Evolutionary conservation across 73 alveolate genomes (phyloP).

Genomic region (Paramecium octaurelia): DNA sequence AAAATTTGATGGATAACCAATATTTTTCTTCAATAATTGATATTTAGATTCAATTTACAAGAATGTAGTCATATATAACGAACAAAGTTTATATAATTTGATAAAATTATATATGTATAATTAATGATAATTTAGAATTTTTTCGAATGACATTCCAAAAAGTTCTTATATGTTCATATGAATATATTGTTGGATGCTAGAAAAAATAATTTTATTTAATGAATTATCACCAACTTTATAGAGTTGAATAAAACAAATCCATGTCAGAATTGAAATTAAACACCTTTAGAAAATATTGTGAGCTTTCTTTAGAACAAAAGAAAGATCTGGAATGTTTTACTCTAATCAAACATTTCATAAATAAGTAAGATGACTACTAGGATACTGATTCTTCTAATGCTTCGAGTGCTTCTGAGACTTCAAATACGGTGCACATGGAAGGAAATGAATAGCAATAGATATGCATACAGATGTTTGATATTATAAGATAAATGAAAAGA

Average conservation of each 20-base stretch:
- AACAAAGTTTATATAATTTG: neutral
- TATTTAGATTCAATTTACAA: neutral
- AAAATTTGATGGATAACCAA: neutral
- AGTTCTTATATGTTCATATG: neutral
- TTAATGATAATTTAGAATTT: neutral
- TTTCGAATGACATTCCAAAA: neutral
- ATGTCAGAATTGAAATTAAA: neutral
- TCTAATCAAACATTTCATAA: neutral
- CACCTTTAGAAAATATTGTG: neutral
- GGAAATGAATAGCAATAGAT: neutral
- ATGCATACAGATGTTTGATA: neutral
- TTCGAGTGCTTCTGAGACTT: neutral
- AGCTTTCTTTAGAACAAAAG: neutral
- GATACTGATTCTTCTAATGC: neutral
- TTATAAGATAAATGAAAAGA: neutral
- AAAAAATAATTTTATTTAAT: neutral
- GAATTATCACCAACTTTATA: neutral
- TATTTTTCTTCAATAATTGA: neutral
- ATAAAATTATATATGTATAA: neutral
- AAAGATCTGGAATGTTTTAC: neutral
- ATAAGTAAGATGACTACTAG: neutral
- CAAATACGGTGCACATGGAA: neutral
- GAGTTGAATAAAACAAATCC: neutral
- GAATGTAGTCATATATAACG: neutral
- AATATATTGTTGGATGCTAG: neutral